These are phyloP conservation scores for Uronychia setigera DNA, from an alignment of 73 alveolate genomes.

Conservation along the genomic window DNA sequence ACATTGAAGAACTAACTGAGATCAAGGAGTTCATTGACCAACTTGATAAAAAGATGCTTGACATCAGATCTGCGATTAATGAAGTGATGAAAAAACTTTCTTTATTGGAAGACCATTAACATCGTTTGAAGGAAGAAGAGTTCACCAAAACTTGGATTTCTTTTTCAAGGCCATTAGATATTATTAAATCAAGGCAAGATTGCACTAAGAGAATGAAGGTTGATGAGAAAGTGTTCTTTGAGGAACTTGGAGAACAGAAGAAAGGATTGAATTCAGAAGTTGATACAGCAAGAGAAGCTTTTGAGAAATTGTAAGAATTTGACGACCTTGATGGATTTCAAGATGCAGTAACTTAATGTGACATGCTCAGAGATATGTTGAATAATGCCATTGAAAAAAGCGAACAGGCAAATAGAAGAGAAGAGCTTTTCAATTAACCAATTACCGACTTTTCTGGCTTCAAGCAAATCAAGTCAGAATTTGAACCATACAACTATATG, in stretches of 20 bases:
- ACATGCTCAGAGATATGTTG: constrained; percentile 46
- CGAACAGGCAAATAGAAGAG: constrained; percentile 73
- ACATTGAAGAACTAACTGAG: constrained; percentile 75
- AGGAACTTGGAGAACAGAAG: constrained; percentile 54
- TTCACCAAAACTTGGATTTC: constrained; percentile 74
- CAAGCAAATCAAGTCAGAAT: constrained; percentile 51
- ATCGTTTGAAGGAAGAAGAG: constrained; percentile 59
- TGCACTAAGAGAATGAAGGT: constrained; percentile 61
- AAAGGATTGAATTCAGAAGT: constrained; percentile 26
- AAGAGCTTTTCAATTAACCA: constrained; percentile 56
- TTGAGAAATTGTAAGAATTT: constrained; percentile 34
- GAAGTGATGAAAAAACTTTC: constrained; percentile 65
- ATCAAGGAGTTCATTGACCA: constrained; percentile 61
- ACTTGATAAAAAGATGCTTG: constrained; percentile 61
- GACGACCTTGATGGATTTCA: constrained; percentile 34
- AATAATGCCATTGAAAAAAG: constrained; percentile 68
- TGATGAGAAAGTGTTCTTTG: constrained; percentile 71
- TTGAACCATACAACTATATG: constrained; percentile 59
- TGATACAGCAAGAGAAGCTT: constrained; percentile 33
- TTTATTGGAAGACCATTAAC: constrained; percentile 67
- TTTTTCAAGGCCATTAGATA: constrained; percentile 72
- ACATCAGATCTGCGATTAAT: constrained; percentile 52
- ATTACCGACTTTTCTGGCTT: constrained; percentile 67
- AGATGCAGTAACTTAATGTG: constrained; percentile 41
- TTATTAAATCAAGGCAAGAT: constrained; percentile 50